These are phyloP conservation scores for Lolium perenne DNA, from an alignment of 176 grass and related monocot species.

Conservation along the genomic window DNA sequence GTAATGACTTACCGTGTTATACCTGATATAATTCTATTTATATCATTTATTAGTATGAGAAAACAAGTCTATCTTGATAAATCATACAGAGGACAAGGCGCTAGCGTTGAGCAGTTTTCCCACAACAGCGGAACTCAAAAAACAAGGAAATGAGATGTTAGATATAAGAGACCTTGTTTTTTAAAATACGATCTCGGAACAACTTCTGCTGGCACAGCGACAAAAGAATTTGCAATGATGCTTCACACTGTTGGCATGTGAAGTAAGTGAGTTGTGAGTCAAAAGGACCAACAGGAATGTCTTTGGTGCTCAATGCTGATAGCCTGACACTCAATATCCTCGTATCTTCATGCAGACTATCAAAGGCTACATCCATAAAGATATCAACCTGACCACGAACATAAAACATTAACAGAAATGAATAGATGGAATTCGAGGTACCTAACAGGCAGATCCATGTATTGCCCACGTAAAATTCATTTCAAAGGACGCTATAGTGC, in stretches of 20 bases:
- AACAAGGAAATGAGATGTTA: slow-evolving; percentile 23
- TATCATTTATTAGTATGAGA: background rate
- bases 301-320: slow-evolving; percentile 49
- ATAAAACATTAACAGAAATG: slow-evolving; percentile 42
- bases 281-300: slow-evolving; percentile 44
- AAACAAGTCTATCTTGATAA: slow-evolving; percentile 21
- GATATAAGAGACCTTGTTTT: slow-evolving; percentile 72
- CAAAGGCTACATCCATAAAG: slow-evolving; percentile 92
- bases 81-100: slow-evolving; percentile 12
- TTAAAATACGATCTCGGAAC: slow-evolving; percentile 85
- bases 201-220: slow-evolving; percentile 88
- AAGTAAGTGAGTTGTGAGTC: slow-evolving; percentile 62
- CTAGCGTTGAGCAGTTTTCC: background rate
- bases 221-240: slow-evolving; percentile 90
- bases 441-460: slow-evolving; percentile 23
- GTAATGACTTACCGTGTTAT: background rate
- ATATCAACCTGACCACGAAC: slow-evolving; percentile 75
- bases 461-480: slow-evolving; percentile 9
- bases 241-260: slow-evolving; percentile 86
- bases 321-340: slow-evolving; percentile 65
- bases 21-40: background rate
- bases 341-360: slow-evolving; percentile 81
- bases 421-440: slow-evolving; percentile 29
- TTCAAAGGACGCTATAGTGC: background rate
- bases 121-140: background rate